Conservation (phyloP, 352 stramenopile species). For the Globisporangium carolinianum region DNA sequence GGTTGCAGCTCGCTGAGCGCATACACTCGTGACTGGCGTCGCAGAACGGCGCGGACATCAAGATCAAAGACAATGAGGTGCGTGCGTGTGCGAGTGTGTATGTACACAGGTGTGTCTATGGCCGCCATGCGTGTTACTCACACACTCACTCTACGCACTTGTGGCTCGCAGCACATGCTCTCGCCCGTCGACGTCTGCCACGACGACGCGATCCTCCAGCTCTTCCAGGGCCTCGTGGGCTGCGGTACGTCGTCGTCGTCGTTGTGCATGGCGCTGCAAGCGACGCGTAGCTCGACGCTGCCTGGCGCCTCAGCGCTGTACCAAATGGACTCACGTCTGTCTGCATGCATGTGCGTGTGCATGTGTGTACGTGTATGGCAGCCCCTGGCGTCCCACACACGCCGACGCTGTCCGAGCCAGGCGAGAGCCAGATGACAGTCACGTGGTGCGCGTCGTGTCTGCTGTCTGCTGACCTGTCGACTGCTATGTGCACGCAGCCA, state of each 20-base stretch:
- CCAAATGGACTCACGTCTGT: too few species aligned
- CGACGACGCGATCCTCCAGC: constrained; percentile 27
- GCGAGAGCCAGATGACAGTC: constrained; percentile 20
- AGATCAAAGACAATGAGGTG: constrained; percentile 40
- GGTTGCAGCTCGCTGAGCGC: too few species aligned
- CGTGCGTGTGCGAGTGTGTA: not conserved
- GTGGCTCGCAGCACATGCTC: constrained; percentile 33
- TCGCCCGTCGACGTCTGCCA: constrained; percentile 59
- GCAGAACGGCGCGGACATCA: constrained; percentile 48
- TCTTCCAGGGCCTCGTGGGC: constrained; percentile 35
- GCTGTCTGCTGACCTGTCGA: not conserved
- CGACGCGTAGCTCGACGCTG: too few species aligned
- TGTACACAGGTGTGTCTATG: not conserved
- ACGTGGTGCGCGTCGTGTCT: constrained; percentile 20
- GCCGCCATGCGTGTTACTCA: too few species aligned
- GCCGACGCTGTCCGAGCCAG: constrained; percentile 14
- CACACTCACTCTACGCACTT: not conserved
- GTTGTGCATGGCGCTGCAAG: too few species aligned
- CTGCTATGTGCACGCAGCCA: not conserved
- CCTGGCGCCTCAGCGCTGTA: too few species aligned
- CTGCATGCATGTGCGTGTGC: too few species aligned
- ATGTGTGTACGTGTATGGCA: constrained; percentile 6
- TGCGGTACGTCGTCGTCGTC: constrained; percentile 19
- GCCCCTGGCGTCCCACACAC: constrained; percentile 25
- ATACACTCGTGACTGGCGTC: not conserved